Conservation (phyloP, 2,329 filamentous ascomycete species). For the Talaromyces rugulosus region DNA sequence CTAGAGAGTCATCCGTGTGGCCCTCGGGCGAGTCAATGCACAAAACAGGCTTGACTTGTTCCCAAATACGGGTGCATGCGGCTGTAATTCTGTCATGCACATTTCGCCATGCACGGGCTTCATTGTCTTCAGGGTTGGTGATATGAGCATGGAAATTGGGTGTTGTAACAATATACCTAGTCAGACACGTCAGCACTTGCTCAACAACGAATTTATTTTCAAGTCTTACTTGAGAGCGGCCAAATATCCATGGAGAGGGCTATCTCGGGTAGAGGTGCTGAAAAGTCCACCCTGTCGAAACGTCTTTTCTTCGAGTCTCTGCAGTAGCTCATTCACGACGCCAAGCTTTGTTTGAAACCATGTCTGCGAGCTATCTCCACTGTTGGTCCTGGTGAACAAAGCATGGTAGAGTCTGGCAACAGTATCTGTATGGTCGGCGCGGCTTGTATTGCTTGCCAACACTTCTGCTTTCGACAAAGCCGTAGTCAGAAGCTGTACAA, state of each 20-base stretch:
- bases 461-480: conserved; percentile 32
- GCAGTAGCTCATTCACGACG: conserved; percentile 57
- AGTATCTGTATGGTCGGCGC: conserved; percentile 90
- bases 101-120: conserved; percentile 25
- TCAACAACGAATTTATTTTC: conserved; percentile 5
- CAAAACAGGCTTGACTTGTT: conserved; percentile 67
- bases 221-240: conserved; percentile 57
- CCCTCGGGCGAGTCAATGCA: conserved; percentile 96
- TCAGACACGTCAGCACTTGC: neutral
- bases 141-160: conserved; percentile 31
- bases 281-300: conserved; percentile 61
- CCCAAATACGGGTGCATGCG: conserved; percentile 70
- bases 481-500: conserved; percentile 23
- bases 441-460: conserved; percentile 58
- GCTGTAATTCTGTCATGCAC: conserved; percentile 50
- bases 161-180: conserved; percentile 48
- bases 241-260: conserved; percentile 67
- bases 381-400: conserved; percentile 55
- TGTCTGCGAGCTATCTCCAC: conserved; percentile 19
- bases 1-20: conserved; percentile 55
- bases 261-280: conserved; percentile 60
- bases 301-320: conserved; percentile 62
- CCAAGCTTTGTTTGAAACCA: conserved; percentile 38
- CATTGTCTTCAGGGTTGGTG: conserved; percentile 21
- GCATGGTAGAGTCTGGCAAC: conserved; percentile 73